These are phyloP conservation scores for Nannochloris sp. DNA, from an alignment of 139 green algal species.

Conservation along the genomic window DNA sequence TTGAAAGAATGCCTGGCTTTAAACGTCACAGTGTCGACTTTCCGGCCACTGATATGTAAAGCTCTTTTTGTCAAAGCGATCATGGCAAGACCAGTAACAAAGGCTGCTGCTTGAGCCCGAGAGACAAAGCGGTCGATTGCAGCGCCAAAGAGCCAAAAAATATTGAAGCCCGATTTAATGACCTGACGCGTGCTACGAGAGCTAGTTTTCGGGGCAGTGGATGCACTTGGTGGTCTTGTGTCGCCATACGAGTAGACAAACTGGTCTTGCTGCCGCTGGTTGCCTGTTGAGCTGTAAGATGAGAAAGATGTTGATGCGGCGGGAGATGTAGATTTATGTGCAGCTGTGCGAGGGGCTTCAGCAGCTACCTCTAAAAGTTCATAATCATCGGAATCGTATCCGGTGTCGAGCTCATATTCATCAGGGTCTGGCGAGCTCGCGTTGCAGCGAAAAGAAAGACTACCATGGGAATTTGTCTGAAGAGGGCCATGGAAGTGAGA, in stretches of 20 bases:
- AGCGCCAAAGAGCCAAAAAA: constrained; percentile 14
- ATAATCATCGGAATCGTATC: constrained; percentile 18
- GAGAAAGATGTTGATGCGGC: neutral
- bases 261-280: neutral
- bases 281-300: neutral
- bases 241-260: neutral
- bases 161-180: neutral
- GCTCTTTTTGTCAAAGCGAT: constrained; percentile 1
- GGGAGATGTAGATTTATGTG: neutral
- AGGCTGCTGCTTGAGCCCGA: constrained; percentile 1
- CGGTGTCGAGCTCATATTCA: neutral
- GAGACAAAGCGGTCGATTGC: constrained; percentile 11
- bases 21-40: neutral
- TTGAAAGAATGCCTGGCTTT: neutral
- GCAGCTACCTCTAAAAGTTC: neutral
- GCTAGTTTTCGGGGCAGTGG: neutral
- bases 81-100: neutral
- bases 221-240: too few relatives aligned
- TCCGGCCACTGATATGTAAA: neutral
- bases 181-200: neutral
- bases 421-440: constrained; percentile 7
- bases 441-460: too few relatives aligned
- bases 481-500: too few relatives aligned
- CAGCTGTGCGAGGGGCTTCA: neutral
- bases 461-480: too few relatives aligned